Evolutionary conservation across 2,329 filamentous ascomycete species (phyloP), one percentile per base, ranked within the genome.

Genomic region (Aspergillus sp.): DNA sequence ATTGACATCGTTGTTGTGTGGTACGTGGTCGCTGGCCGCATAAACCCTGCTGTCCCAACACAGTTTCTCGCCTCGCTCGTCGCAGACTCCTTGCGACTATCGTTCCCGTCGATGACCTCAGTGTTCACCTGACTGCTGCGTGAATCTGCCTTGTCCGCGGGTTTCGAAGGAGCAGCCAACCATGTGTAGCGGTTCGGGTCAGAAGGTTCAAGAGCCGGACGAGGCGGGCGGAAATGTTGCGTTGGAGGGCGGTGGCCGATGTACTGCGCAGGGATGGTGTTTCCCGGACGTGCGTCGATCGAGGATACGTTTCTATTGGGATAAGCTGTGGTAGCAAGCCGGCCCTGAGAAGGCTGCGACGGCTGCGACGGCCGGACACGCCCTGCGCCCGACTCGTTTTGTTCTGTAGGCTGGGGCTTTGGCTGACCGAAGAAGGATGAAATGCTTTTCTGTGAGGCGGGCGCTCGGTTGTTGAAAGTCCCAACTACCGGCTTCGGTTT

Each of bases 381-480:
- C 46, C 55, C 44, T 57, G 60, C 23, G 44, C 56, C 50, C 56
- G 62, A 55, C 49, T 58, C 17, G 61, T 44, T 48, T 47, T 67
- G 65, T 44, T 62, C 46, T 46, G 52, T 59, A 33, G 60, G 51
- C 50, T 47, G 57, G 54, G 64, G 57, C 19, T 66, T 61, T 46
- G 67, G 62, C 31, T 65, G 63, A 19, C 66, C 60, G 47, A 85
- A 85, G 70, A 84, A 85, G 57, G 69, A 79, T 4, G 79, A 77
- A 46, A 86, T 82, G 49, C 71, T 80, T 25, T 79, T 80, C 66
- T 85, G 82, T 1, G 77, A 79, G 59, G 77, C 64, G 73, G 75
- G 52, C 73, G 74, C 68, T 75, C 61, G 62, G 61, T 71, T 63
- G 64, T 71, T 55, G 59, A 67, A 59, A 11, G 41, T 56, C 56